Base-by-base conservation (phyloP, 2,329 filamentous ascomycete species). In the Ambrosiella cleistominuta region DNA sequence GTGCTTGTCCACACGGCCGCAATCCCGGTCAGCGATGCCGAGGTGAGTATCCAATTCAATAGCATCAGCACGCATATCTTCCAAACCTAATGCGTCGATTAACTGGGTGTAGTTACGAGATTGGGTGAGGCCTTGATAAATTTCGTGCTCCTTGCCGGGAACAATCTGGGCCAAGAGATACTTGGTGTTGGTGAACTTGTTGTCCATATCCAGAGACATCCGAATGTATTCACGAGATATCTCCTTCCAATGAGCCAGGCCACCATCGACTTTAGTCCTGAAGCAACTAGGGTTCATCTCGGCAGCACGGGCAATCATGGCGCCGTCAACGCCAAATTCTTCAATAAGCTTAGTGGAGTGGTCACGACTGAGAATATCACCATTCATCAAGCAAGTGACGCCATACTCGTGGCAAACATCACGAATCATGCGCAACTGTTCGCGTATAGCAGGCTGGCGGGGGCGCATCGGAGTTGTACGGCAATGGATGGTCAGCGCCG, bases 381-480 rank as follows among this genome's bases (percentile, higher is more conserved):
- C 93, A 66, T 98, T 98, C 82, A 97, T 90, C 45, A 97, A 71
- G 66, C 91, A 96, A 7, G 91, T 89, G 1, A 98, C 89, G 36
- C 91, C 91, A 9, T 83, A 83, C 63, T 89, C 83, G 62, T 79
- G 82, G 66, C 93, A 98, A 1, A 95, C 75, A 4, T 81, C 74
- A 0, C 80, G 85, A 52, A 98, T 77, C 86, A 95, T 95, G 60
- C 77, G 78, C 61, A 98, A 74, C 70, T 96, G 90, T 27, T 82
- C 83, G 15, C 93, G 80, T 60, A 97, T 88, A 2, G 91, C 93
- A 27, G 82, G 78, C 70, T 97, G 89, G 53, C 90, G 77, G 1
- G 91, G 90, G 42, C 93, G 80, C 93, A 98, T 98, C 1, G 90
- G 88, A 5, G 90, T 91, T 0, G 93, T 98, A 27, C 93, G 87